Base-by-base conservation (phyloP, 169 alveolate species). In the Cryptosporidium viatorum region DNA sequence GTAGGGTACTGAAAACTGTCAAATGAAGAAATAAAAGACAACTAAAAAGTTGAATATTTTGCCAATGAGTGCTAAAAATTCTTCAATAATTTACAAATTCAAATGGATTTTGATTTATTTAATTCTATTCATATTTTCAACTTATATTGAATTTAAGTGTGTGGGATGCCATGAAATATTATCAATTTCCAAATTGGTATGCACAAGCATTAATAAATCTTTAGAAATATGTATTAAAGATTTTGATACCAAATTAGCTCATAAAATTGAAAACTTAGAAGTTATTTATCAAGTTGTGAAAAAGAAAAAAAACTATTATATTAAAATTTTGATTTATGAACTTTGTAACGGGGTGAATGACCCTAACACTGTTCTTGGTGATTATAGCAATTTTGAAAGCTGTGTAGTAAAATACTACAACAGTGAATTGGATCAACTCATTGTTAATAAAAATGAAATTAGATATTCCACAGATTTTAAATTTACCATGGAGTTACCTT, bases 151-250 rank as follows among this genome's bases (percentile, higher is more conserved):
- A 10, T 37, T 8, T 35, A 69, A 29, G 1, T 69, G 16, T 37
- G 50, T 69, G 50, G 51, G 55, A 18, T 26, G 68, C 23, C 3
- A 23, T 31, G 70, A 73, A 31, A 7, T 73, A 21, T 73, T 23
- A 51, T 12, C 16, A 33, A 59, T 73, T 37, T 50, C 55, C 21
- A 37, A 59, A 9, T 33, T 14, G 21, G 86, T 73, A 21, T 18
- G 35, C 51, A 51, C 12, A 52, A 73, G 86, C n/a, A 33, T 73
- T 33, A 73, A 73, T 18, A 26, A 55, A 33, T 73, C 86, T 0
- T 35, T 73, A 6, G 48, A 35, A 9, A 73, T 55, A 33, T 73
- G 86, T 37, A 29, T 55, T 55, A 23, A 18, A 18, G n/a, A 73
- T 2, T 4, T 29, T 5, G 0, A 55, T 39, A 26, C 31, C 2